Evolutionary conservation across 345 rosid genomes (phyloP).

Genomic region (Eucalyptus cloeziana): DNA sequence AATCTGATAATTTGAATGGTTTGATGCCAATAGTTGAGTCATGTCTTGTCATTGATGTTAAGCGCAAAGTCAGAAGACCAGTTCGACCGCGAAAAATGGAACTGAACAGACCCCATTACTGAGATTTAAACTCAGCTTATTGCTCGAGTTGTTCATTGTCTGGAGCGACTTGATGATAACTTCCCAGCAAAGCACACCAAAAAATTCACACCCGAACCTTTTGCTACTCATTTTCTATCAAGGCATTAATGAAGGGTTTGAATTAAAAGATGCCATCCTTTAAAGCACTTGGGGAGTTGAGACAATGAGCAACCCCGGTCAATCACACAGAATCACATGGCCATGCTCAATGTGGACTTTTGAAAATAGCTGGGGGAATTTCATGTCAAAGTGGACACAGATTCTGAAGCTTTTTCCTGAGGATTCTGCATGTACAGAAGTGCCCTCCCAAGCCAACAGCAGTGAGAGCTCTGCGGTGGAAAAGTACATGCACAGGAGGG

Average conservation of each 20-base stretch:
- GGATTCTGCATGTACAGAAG: not conserved
- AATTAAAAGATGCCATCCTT: not conserved
- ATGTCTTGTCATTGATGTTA: not conserved
- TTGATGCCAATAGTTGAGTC: not conserved
- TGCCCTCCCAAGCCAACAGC: not conserved
- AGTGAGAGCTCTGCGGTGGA: not conserved
- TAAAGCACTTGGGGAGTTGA: not conserved
- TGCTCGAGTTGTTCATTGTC: not conserved
- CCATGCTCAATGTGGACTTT: not conserved
- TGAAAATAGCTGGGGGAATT: not conserved
- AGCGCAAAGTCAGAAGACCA: not conserved
- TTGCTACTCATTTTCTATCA: not conserved
- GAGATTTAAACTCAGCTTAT: not conserved
- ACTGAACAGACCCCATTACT: not conserved
- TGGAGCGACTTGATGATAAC: not conserved
- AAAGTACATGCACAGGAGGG: not conserved
- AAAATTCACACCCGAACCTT: not conserved
- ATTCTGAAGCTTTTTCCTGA: not conserved
- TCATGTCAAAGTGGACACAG: not conserved
- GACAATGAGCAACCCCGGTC: not conserved
- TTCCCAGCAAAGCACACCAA: not conserved
- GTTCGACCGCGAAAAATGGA: not conserved
- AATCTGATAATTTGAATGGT: fast-evolving
- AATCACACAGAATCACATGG: not conserved
- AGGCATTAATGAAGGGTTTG: not conserved